Conservation (phyloP, 768 basidiomycete species). For the Leccinum rimulosum region DNA sequence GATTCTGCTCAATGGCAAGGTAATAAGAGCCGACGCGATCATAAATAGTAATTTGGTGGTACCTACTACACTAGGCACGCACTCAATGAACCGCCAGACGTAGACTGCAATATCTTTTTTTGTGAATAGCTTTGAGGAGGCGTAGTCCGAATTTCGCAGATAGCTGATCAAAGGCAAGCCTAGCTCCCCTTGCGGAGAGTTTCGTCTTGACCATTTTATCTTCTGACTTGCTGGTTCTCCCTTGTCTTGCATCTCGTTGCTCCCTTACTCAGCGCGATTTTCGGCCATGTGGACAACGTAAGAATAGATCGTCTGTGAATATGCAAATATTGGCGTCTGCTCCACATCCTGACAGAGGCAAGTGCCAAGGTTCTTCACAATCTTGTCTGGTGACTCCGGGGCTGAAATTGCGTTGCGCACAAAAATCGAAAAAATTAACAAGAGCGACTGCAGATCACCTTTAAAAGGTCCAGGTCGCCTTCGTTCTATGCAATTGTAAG, state of each 20-base stretch:
- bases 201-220: conserved; percentile 56
- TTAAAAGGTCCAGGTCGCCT: conserved; percentile 82
- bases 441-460: conserved; percentile 83
- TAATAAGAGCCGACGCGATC: neutral
- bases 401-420: conserved; percentile 62
- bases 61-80: conserved; percentile 60
- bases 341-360: conserved; percentile 92
- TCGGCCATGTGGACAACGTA: conserved; percentile 55
- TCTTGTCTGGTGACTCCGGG: conserved; percentile 86
- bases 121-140: conserved; percentile 80
- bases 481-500: conserved; percentile 59
- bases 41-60: conserved; percentile 18
- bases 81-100: conserved; percentile 73
- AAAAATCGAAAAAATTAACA: conserved; percentile 85
- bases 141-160: conserved; percentile 71
- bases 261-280: conserved; percentile 34
- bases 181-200: conserved; percentile 81
- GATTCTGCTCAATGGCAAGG: conserved; percentile 39
- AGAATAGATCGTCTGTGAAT: conserved; percentile 64
- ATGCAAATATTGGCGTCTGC: conserved; percentile 85
- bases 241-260: conserved; percentile 42
- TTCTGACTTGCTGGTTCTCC: conserved; percentile 42
- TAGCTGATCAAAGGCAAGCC: conserved; percentile 76
- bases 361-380: conserved; percentile 94
- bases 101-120: conserved; percentile 81